Base-by-base conservation (phyloP, 352 stramenopile species). In the Phytopythium oedochilum region DNA sequence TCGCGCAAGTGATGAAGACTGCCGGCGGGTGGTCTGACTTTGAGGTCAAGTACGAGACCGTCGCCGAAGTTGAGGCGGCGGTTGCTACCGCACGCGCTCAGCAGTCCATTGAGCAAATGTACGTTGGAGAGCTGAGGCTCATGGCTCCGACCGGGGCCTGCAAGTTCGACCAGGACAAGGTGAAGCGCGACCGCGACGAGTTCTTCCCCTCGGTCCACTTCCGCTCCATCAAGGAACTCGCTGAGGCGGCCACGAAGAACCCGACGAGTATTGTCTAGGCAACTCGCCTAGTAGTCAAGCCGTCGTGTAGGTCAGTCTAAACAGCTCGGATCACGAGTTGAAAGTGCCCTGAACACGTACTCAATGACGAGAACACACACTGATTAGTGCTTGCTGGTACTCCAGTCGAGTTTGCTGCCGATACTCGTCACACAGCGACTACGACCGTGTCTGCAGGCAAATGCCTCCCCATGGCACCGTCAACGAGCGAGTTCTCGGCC, bases 161-260 rank as follows among this genome's bases (percentile, higher is more conserved):
- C 9, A 23, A 14, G 18, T 59, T 71, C 25, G 59, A 71, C 46
- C 54, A 55, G 45, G 38, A 8, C 8, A 64, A 60, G 45, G 51
- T 62, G 6, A 18, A 58, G 54, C 51, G 53, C 40, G 59, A 71
- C 20, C 59, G 59, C 44, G 51, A 8, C 2, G 45, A 61, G 23
- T 66, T 49, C 46, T 71, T 71, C 39, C 36, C 46, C 2, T 31
- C 23, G 15, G 28, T 63, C 23, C 49, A 51, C 25, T 66, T 70
- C 38, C 47, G 50, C 40, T 55, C 62, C 3, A n/a, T 70, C 23
- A 35, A 49, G 7, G 62, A 70, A 3, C 9, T 55, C 10, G n/a
- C 60, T 4, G 44, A 44, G 22, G 26, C 38, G 12, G 49, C 47
- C 25, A 51, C 59, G 53, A 49, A 28, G 20, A 34, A 62, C 31